phyloP scores from a whole-genome alignment of 345 rosid genomes.

The Triadica sebifera region DNA sequence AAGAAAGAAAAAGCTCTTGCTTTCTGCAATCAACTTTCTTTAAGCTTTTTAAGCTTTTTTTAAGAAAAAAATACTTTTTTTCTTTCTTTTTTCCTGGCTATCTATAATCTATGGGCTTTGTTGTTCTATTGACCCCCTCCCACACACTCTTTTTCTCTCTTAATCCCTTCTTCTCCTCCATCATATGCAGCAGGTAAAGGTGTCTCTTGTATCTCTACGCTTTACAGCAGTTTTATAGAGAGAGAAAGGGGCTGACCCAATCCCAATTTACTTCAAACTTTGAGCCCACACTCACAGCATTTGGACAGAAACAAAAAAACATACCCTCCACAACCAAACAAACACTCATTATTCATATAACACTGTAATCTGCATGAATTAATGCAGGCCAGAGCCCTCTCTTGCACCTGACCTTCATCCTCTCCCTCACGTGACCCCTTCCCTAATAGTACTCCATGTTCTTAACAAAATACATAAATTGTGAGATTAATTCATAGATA shows the following conservation, averaged over 20 bases:
- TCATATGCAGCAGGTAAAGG: slow-evolving; percentile 13
- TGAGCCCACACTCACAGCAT: slow-evolving; percentile 43
- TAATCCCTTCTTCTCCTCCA: not conserved
- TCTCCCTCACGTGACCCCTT: slow-evolving; percentile 43
- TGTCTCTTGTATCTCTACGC: too few relatives aligned
- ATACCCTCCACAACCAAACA: slow-evolving; percentile 43
- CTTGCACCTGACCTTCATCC: not conserved
- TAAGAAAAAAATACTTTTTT: too few relatives aligned
- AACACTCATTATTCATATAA: slow-evolving; percentile 45
- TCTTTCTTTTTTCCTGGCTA: not conserved
- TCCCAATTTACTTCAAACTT: slow-evolving; percentile 33
- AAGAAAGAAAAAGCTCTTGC: slow-evolving; percentile 44
- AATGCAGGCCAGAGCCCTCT: slow-evolving; percentile 36
- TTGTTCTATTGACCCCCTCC: slow-evolving; percentile 36
- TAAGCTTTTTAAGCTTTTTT: slow-evolving; percentile 23
- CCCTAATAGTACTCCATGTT: not conserved
- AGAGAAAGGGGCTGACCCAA: slow-evolving; percentile 27
- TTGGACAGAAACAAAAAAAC: slow-evolving; percentile 55
- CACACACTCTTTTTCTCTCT: slow-evolving; percentile 15
- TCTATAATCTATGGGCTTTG: not conserved
- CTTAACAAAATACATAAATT: too few relatives aligned
- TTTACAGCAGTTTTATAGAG: not conserved
- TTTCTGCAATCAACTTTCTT: slow-evolving; percentile 67
- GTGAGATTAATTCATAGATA: too few relatives aligned
- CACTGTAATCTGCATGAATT: slow-evolving; percentile 46